A percentile compares a stretch with the other conserved stretches of the same genome.
phyloP scores from a whole-genome alignment of 1,139 yeast species.

The Ogataea hybrid region DNA sequence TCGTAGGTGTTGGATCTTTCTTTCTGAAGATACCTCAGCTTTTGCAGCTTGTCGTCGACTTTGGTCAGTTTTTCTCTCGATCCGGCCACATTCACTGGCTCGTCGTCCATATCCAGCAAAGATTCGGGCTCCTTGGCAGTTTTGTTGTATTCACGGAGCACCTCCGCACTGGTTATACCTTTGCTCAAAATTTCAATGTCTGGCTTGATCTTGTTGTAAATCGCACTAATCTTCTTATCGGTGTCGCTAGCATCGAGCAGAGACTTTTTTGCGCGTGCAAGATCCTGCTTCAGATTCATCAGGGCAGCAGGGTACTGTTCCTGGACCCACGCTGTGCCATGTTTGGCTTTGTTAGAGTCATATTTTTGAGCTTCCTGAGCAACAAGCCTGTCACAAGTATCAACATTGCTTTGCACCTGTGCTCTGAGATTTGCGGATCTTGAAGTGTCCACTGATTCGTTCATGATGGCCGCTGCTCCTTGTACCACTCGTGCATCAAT shows the following conservation, averaged over 20 bases:
- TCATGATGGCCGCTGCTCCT: conserved; percentile 26
- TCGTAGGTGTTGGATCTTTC: conserved; percentile 62
- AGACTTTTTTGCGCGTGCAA: conserved; percentile 58
- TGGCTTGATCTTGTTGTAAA: conserved; percentile 34
- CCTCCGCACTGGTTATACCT: conserved; percentile 21
- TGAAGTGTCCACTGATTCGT: conserved; percentile 14
- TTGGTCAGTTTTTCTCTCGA: conserved; percentile 40
- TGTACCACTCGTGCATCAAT: conserved; percentile 30
- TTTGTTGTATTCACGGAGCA: conserved; percentile 7
- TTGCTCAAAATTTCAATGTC: conserved; percentile 20
- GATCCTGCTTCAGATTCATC: conserved; percentile 45
- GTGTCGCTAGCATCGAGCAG: conserved; percentile 67
- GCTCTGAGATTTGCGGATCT: conserved; percentile 31
- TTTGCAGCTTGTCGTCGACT: conserved; percentile 45
- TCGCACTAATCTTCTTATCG: conserved; percentile 55
- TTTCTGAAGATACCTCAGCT: conserved; percentile 47
- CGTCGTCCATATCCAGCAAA: conserved; percentile 56
- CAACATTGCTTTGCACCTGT: conserved; percentile 41
- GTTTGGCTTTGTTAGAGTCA: conserved; percentile 31
- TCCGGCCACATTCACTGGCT: conserved; percentile 26
- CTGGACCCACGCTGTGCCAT: conserved; percentile 36
- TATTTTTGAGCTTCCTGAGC: conserved; percentile 37
- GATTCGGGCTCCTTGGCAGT: conserved; percentile 39
- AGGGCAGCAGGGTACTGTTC: conserved; percentile 38
- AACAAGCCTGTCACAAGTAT: conserved; percentile 40